phyloP scores from a whole-genome alignment of 495 filamentous ascomycete genomes.

The Podospora pseudocomata region DNA sequence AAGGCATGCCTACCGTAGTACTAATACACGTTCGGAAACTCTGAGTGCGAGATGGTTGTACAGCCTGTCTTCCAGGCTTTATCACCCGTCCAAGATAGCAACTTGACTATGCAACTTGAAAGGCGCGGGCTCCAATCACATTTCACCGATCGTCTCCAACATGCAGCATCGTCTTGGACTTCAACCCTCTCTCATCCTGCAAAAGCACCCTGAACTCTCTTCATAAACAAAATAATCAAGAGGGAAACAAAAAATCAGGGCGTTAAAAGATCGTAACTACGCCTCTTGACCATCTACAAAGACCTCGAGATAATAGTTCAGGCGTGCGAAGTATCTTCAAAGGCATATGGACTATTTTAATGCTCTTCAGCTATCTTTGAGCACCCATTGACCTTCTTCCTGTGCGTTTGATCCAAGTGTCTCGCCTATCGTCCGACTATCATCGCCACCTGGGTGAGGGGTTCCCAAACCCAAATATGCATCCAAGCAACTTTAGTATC shows the following conservation, averaged over 20 bases:
- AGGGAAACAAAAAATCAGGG: no score
- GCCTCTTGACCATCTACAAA: background rate
- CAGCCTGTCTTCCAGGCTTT: background rate
- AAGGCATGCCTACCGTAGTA: background rate
- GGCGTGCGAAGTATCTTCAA: no score
- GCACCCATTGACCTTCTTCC: no score
- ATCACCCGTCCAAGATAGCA: background rate
- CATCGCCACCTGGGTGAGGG: constrained; percentile 19
- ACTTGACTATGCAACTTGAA: background rate
- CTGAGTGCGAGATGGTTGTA: background rate
- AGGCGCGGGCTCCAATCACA: constrained; percentile 12
- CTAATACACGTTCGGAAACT: background rate
- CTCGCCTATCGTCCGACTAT: background rate
- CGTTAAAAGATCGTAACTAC: background rate
- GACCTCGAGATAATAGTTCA: no score
- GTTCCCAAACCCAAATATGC: constrained; percentile 33
- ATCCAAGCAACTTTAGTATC: constrained; percentile 1
- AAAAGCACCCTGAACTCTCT: background rate
- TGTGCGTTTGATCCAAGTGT: no score
- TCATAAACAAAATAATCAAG: no score
- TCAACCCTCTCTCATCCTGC: background rate
- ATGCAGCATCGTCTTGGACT: constrained; percentile 1
- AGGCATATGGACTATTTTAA: no score
- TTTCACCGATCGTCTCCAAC: background rate
- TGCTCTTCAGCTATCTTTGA: no score